Evolutionary conservation across 2,329 filamentous ascomycete genomes (phyloP), one percentile per base, ranked within the genome.

Genomic region (Calonectria pteridis): DNA sequence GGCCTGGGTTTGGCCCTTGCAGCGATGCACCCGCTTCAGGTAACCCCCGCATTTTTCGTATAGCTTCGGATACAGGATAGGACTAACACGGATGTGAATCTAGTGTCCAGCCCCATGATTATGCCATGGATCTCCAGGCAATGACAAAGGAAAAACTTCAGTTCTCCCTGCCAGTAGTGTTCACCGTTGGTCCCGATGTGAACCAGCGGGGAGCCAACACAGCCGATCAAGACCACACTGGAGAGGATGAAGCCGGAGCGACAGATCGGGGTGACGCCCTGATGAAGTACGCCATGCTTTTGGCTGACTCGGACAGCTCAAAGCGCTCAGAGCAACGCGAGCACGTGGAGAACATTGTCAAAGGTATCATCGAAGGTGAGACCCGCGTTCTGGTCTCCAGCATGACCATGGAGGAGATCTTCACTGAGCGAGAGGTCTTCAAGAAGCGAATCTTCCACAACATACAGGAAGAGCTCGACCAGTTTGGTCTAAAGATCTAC

Each of bases 361-460:
- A 95, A 84, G 95, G 94, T 73, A 95, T 97, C 83, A 97, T 97
- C 78, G 94, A 97, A 83, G 95, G 95, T 75, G 95, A 97, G 84
- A 96, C 94, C 1, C 91, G 95, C 72, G 93, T 95, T 7, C 91
- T 97, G 67, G 94, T 97, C 51, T 94, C 93, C 0, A 93, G 91
- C 78, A 96, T 97, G 94, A 96, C 94, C n/a, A 96, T 97, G 94
- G 94, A 96, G 82, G 94, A 97, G 84, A 94, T 97, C 73, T 96
- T 96, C 84, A 93, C 92, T 73, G 93, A 94, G 84, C 88, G 94
- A 40, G 92, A 94, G 77, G 87, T 93, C 53, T 95, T 95, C 87
- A 95, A 96, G 87, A 90, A 89, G 77, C 92, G 93, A 77, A 93
- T 94, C 78, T 93, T 93, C 84, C 88, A 88, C 76, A 94, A 94